Conservation (phyloP, 2,329 filamentous ascomycete genomes). For the Botrytis galanthina region DNA sequence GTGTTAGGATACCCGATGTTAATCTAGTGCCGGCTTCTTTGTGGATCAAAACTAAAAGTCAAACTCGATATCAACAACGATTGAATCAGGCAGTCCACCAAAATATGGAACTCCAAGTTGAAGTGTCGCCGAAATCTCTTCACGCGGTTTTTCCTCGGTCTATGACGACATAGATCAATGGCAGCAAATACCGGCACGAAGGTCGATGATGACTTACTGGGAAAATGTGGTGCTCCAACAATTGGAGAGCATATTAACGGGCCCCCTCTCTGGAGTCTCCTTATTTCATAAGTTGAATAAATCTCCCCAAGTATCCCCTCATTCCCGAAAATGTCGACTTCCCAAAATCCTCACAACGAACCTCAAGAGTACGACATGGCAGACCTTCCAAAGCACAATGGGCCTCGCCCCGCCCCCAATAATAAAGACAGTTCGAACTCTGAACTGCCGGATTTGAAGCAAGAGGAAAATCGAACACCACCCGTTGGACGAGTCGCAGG, state of each 20-base stretch:
- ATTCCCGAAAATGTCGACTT: neutral
- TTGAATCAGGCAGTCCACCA: conserved; percentile 18
- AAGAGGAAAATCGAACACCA: conserved; percentile 26
- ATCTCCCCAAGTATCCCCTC: conserved; percentile 18
- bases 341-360: conserved; percentile 1
- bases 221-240: conserved; percentile 14
- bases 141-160: conserved; percentile 29
- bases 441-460: conserved; percentile 21
- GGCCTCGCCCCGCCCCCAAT: neutral
- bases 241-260: conserved; percentile 10
- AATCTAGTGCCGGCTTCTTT: conserved; percentile 20
- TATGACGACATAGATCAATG: conserved; percentile 27
- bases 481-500: conserved; percentile 42
- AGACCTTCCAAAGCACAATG: neutral
- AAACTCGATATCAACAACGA: conserved; percentile 14
- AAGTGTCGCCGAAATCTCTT: conserved; percentile 24
- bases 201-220: conserved; percentile 1
- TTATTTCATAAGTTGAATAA: conserved; percentile 20
- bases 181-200: conserved; percentile 18
- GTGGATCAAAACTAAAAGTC: conserved; percentile 13
- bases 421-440: conserved; percentile 6
- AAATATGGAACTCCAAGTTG: conserved; percentile 14
- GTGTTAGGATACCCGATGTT: neutral
- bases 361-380: conserved; percentile 4
- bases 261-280: conserved; percentile 10